These are phyloP conservation scores for Orbilia javanica DNA, from an alignment of 2,329 filamentous ascomycete genomes.

Conservation along the genomic window DNA sequence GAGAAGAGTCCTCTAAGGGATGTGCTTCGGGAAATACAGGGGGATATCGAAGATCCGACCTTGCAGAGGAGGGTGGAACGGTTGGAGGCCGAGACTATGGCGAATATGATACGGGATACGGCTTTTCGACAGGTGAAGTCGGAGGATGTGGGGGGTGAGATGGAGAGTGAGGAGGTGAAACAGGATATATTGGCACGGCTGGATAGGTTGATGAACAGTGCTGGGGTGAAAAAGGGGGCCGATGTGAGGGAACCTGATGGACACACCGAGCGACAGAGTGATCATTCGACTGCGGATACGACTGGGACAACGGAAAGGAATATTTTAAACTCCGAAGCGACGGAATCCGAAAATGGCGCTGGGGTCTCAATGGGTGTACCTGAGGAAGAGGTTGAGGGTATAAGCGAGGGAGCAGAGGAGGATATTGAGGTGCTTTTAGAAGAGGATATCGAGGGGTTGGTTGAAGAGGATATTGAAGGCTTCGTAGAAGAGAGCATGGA, in stretches of 20 bases:
- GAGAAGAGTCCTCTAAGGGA: background rate
- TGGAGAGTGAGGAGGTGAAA: background rate
- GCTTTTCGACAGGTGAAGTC: background rate
- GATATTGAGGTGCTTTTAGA: background rate
- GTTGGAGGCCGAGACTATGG: constrained; percentile 7
- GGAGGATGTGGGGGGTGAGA: background rate
- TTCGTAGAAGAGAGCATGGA: background rate
- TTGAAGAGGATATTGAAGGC: background rate
- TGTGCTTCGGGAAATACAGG: background rate
- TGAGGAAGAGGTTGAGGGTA: background rate
- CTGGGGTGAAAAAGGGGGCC: background rate
- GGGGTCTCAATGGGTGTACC: background rate
- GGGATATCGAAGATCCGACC: background rate
- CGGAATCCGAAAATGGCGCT: background rate
- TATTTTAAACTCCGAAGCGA: background rate
- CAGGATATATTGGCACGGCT: background rate
- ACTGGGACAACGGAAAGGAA: background rate
- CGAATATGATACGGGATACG: background rate
- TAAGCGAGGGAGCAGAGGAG: background rate
- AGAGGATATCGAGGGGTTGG: constrained; percentile 1
- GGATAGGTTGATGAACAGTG: constrained; percentile 1
- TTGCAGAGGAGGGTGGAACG: constrained; percentile 12
- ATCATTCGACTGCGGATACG: background rate
- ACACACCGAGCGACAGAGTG: background rate
- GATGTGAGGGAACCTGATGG: background rate